Evolutionary conservation across 1,139 yeast species (phyloP).

Genomic region (Suhomyces terraborum): DNA sequence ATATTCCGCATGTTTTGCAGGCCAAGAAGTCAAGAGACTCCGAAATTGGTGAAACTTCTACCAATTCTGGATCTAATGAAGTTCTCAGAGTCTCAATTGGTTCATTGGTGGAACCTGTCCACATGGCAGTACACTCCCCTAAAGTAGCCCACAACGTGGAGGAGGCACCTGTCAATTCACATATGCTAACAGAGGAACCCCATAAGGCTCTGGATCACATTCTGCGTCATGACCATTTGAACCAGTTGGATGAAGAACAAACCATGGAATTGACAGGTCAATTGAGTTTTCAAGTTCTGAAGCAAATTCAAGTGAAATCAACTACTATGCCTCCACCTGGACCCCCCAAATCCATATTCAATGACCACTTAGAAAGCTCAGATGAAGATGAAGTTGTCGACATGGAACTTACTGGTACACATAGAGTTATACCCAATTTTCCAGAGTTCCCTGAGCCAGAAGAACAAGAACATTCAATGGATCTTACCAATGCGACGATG

Average conservation of each 20-base stretch:
- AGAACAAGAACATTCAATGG: constrained; percentile 8
- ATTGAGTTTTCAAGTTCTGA: not conserved
- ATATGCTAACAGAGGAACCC: too few relatives aligned
- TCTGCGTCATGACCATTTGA: not conserved
- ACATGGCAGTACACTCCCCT: not conserved
- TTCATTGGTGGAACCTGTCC: not conserved
- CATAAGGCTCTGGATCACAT: too few relatives aligned
- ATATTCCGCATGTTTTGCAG: not conserved
- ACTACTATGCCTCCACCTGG: not conserved
- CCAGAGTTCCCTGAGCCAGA: constrained; percentile 2
- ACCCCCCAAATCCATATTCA: constrained; percentile 9
- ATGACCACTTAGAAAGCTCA: not conserved
- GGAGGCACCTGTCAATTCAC: too few relatives aligned
- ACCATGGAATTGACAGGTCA: constrained; percentile 9
- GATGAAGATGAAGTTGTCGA: constrained; percentile 19
- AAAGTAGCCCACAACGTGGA: too few relatives aligned
- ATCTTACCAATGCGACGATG: constrained; percentile 8
- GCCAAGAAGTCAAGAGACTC: not conserved
- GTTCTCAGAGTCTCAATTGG: not conserved
- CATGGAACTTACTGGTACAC: constrained; percentile 27
- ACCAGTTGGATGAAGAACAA: constrained; percentile 7
- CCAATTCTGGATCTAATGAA: not conserved
- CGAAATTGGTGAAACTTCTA: not conserved
- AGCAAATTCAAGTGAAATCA: not conserved
- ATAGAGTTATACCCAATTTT: constrained; percentile 1